Evolutionary conservation across 192 early-diverging fungal species (phyloP), one percentile per base, ranked within the genome.

Genomic region (Lobosporangium transversale): DNA sequence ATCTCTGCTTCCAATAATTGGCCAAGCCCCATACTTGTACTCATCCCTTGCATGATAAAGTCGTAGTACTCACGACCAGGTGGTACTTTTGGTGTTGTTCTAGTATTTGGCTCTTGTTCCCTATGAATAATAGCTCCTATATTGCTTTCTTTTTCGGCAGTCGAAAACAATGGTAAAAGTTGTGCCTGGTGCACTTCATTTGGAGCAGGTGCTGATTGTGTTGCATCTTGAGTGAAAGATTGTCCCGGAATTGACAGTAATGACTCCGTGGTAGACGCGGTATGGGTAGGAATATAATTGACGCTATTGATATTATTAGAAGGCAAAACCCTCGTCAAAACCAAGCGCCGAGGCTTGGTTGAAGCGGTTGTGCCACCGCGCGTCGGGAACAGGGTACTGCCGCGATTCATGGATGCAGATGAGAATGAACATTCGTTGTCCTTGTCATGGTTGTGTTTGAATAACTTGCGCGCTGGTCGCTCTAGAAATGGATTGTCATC

Each of bases 1-100:
- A 40, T 40, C 14, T 53, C 24, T 27, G 2, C 3, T 9, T 51
- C 26, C 8, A n/a, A 0, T 14, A 35, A 10, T 17, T 52, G 24
- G 10, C 45, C 23, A 31, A 57, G 40, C 23, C 37, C 42, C 20
- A 29, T 37, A 17, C 35, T 35, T 4, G 47, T 51, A n/a, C 15
- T 48, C 4, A 48, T 21, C 17, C 55, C 56, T 18, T 43, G 62
- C 49, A 47, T 49, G 7, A 73, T 30, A 30, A 40, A 52, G 1
- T 73, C 61, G 21, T 58, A 65, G 33, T 64, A 73, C 6, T 73
- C 55, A 53, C 7, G 51, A 32, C 32, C 65, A n/a, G 70, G 70
- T 52, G 61, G 49, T 18, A 40, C 37, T 43, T 64, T 73, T 18
- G 70, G 70, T 3, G 70, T 73, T 26, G 70, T 73, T n/a, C n/a